phyloP scores from a whole-genome alignment of 495 filamentous ascomycete species.

The Lophiostoma macrostomum region DNA sequence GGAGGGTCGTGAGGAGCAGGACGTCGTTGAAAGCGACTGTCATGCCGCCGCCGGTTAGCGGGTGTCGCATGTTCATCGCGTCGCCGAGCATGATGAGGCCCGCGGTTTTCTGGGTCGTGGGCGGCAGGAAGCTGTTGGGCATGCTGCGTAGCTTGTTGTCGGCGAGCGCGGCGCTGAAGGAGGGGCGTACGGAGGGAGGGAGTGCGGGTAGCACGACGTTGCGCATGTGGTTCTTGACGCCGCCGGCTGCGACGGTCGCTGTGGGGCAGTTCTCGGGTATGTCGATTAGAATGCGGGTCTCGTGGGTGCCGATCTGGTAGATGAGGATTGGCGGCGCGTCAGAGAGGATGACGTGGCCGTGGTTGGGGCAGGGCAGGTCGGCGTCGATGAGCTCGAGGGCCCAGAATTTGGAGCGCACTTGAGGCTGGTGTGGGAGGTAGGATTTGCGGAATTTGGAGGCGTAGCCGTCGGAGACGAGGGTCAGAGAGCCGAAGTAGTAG shows the following conservation, averaged over 20 bases:
- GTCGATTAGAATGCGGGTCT: constrained; percentile 87
- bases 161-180: constrained; percentile 73
- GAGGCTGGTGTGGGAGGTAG: constrained; percentile 64
- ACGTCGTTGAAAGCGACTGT: constrained; percentile 91
- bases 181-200: constrained; percentile 66
- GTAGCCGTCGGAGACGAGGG: constrained; percentile 90
- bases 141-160: constrained; percentile 71
- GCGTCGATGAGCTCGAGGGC: constrained; percentile 89
- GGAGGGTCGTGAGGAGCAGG: constrained; percentile 65
- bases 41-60: constrained; percentile 92
- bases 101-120: constrained; percentile 63
- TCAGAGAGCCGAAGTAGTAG: constrained; percentile 77
- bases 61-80: constrained; percentile 96
- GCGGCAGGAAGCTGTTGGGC: constrained; percentile 90
- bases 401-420: constrained; percentile 80
- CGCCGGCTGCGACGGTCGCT: constrained; percentile 66
- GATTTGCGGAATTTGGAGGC: constrained; percentile 87
- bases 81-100: constrained; percentile 85
- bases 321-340: constrained; percentile 78
- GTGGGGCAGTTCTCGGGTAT: constrained; percentile 77
- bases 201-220: constrained; percentile 75
- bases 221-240: constrained; percentile 74
- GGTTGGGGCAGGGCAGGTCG: constrained; percentile 63
- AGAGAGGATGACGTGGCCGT: constrained; percentile 86
- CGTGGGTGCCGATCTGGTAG: constrained; percentile 95